Percentiles rank a stretch among this genome's conserved stretches.
Conservation (phyloP, 2,329 filamentous ascomycete genomes). For the Aspergillus novofumigatus region DNA sequence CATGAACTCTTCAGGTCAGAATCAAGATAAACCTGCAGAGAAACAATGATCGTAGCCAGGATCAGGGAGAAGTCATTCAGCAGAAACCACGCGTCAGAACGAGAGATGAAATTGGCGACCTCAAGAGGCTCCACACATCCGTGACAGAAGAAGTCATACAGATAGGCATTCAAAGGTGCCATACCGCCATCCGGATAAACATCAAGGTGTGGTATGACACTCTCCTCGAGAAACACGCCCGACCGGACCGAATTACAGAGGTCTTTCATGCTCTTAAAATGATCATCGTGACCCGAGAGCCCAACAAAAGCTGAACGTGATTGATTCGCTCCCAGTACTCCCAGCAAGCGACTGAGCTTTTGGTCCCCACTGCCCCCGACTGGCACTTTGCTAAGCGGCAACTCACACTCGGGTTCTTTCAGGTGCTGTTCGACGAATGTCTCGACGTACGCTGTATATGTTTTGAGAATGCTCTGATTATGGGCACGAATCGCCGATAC, state of each 20-base stretch:
- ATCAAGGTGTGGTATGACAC: slow-evolving; percentile 65
- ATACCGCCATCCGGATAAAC: slow-evolving; percentile 54
- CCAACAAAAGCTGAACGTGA: slow-evolving; percentile 66
- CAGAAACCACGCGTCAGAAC: slow-evolving; percentile 66
- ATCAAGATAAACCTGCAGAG: slow-evolving; percentile 30
- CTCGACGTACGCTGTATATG: slow-evolving; percentile 65
- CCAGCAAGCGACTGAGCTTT: slow-evolving; percentile 1
- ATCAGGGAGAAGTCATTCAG: slow-evolving; percentile 63
- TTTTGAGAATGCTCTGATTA: slow-evolving; percentile 61
- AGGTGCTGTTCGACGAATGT: slow-evolving; percentile 66
- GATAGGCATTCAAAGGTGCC: slow-evolving; percentile 40
- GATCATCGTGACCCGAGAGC: slow-evolving; percentile 63
- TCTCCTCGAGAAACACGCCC: slow-evolving; percentile 70
- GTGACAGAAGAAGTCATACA: slow-evolving; percentile 75
- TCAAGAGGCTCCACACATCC: slow-evolving; percentile 60
- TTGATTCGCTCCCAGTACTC: slow-evolving; percentile 14
- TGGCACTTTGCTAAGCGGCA: slow-evolving; percentile 58
- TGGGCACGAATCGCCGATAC: slow-evolving; percentile 55
- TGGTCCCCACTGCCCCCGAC: slow-evolving; percentile 37
- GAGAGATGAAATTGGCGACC: slow-evolving; percentile 61
- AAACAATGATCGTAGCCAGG: slow-evolving; percentile 33
- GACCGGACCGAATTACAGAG: slow-evolving; percentile 62
- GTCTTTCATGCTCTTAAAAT: slow-evolving; percentile 62
- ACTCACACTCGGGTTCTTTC: slow-evolving; percentile 46
- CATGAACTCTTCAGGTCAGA: slow-evolving; percentile 3